These are phyloP conservation scores for Citrus reticulata DNA, from an alignment of 345 rosid species.

Conservation along the genomic window DNA sequence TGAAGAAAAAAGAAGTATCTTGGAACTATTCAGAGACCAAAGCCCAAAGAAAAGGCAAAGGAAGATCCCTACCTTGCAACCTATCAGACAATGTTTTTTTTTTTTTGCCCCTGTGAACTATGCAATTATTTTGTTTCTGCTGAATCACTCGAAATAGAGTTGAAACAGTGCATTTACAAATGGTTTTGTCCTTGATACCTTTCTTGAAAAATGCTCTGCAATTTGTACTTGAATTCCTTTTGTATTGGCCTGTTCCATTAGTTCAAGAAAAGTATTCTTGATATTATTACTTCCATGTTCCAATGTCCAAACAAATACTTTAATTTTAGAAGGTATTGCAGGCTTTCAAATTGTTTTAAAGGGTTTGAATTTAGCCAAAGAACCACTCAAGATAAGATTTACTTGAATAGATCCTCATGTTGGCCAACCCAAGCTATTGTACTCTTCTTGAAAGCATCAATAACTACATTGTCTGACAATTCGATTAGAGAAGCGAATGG, in stretches of 20 bases:
- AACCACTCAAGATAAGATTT: background rate
- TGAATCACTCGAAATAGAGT: background rate
- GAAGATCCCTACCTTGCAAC: background rate
- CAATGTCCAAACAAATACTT: background rate
- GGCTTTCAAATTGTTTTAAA: background rate
- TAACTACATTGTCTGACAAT: background rate
- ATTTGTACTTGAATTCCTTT: too few species aligned
- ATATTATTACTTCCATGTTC: background rate
- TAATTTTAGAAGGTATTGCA: background rate
- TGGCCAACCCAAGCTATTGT: background rate
- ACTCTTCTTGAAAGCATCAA: background rate
- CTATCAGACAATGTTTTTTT: background rate
- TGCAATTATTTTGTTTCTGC: background rate
- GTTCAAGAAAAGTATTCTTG: background rate
- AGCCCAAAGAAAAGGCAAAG: background rate
- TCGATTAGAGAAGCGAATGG: background rate
- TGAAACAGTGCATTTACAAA: background rate
- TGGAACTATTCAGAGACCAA: background rate
- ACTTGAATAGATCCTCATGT: background rate
- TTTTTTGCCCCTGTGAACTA: background rate
- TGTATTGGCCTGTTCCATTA: too few species aligned
- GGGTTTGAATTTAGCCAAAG: background rate
- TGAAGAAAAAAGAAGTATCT: background rate
- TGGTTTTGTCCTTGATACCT: background rate
- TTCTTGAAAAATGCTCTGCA: background rate